Evolutionary conservation across 208 protist genomes (phyloP).

Genomic region (Vickermania ingenoplastis): DNA sequence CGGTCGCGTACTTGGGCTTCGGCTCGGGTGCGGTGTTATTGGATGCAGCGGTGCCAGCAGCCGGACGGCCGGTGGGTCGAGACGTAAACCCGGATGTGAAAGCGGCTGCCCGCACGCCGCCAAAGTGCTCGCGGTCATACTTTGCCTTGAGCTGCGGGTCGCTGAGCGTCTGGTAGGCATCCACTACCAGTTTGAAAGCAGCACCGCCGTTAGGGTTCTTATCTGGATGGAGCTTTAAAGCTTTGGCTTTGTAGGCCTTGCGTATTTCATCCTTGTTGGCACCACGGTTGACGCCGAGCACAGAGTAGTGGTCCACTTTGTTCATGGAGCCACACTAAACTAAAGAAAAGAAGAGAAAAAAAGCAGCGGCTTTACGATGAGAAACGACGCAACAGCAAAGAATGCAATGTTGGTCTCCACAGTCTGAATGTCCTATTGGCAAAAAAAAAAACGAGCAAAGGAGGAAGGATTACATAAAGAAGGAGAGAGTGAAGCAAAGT

Average conservation of each 20-base stretch:
- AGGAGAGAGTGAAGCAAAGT: background rate
- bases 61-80: slow-evolving; percentile 1
- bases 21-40: background rate
- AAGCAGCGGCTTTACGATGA: slow-evolving; percentile 2
- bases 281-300: slow-evolving; percentile 57
- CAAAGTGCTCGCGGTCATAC: slow-evolving; percentile 48
- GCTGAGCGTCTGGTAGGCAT: slow-evolving; percentile 73
- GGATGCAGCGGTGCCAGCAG: slow-evolving; percentile 2
- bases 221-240: slow-evolving; percentile 79
- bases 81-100: slow-evolving; percentile 1
- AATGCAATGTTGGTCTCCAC: too few relatives aligned
- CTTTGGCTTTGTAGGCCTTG: slow-evolving; percentile 76
- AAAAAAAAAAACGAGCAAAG: slow-evolving; percentile 6
- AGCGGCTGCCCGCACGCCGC: slow-evolving; percentile 4
- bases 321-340: slow-evolving; percentile 17
- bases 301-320: slow-evolving; percentile 59
- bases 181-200: slow-evolving; percentile 68
- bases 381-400: too few relatives aligned
- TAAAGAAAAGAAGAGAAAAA: slow-evolving; percentile 7
- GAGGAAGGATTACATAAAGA: slow-evolving; percentile 1
- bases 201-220: slow-evolving; percentile 84
- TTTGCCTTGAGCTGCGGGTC: slow-evolving; percentile 57
- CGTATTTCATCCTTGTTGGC: slow-evolving; percentile 73
- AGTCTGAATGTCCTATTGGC: background rate
- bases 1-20: slow-evolving; percentile 25